Conservation (phyloP, 2,329 filamentous ascomycete genomes). For the Diaporthe citrichinensis region DNA sequence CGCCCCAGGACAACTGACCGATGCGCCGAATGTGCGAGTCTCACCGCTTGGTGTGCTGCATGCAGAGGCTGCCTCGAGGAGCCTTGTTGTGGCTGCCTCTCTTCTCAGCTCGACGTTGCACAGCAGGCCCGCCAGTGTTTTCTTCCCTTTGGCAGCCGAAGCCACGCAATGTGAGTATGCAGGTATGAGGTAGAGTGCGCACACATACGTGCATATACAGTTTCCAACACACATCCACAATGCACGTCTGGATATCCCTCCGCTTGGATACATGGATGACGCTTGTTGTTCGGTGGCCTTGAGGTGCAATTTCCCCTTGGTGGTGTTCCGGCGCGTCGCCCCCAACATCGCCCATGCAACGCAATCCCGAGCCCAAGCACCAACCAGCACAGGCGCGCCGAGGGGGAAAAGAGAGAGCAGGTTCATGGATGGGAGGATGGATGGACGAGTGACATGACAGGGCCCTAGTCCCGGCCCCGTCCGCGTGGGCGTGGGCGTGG, state of each 20-base stretch:
- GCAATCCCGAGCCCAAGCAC: slow-evolving; percentile 7
- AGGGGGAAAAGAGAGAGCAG: background rate
- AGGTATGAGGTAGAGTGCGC: background rate
- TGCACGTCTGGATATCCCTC: slow-evolving; percentile 1
- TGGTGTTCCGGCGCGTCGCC: slow-evolving; percentile 4
- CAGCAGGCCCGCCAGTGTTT: background rate
- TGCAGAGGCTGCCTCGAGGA: slow-evolving; percentile 16
- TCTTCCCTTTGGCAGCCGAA: background rate
- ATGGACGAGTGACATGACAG: background rate
- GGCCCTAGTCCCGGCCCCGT: slow-evolving; percentile 29
- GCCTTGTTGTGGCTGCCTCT: slow-evolving; percentile 18
- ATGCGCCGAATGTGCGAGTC: slow-evolving; percentile 3
- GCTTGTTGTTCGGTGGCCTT: slow-evolving; percentile 9
- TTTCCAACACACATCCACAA: background rate
- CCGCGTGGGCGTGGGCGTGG: slow-evolving; percentile 18
- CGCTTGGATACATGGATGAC: slow-evolving; percentile 15
- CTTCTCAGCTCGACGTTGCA: slow-evolving; percentile 17
- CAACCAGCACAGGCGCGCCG: slow-evolving; percentile 9
- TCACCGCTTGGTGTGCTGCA: slow-evolving; percentile 14
- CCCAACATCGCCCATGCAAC: slow-evolving; percentile 7
- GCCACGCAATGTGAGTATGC: slow-evolving; percentile 1
- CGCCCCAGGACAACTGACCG: slow-evolving; percentile 1
- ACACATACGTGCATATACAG: background rate
- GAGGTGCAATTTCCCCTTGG: slow-evolving; percentile 6
- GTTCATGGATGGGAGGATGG: slow-evolving; percentile 2